phyloP scores from a whole-genome alignment of 179 eudicot genomes.

The Vitellaria paradoxa region DNA sequence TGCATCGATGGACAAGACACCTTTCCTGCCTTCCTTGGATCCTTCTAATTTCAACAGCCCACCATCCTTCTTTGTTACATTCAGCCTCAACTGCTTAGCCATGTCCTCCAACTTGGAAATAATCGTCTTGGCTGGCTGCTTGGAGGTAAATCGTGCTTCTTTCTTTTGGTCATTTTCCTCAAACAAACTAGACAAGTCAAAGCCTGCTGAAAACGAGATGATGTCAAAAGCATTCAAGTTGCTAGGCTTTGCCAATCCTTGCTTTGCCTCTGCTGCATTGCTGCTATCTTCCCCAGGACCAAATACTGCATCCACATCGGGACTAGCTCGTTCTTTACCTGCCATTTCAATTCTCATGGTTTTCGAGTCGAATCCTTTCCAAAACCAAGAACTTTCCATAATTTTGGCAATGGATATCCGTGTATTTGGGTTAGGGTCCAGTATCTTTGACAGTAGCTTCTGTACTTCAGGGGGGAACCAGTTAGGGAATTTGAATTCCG shows the following conservation, averaged over 20 bases:
- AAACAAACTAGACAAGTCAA: constrained; percentile 44
- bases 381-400: constrained; percentile 44
- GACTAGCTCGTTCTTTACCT: constrained; percentile 2
- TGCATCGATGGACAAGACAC: constrained; percentile 34
- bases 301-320: constrained; percentile 14
- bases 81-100: constrained; percentile 32
- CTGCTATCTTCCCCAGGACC: neutral
- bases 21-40: constrained; percentile 36
- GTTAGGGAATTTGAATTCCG: constrained; percentile 40
- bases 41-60: constrained; percentile 40
- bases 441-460: constrained; percentile 33
- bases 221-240: constrained; percentile 50
- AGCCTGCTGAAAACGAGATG: constrained; percentile 42
- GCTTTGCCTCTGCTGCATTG: constrained; percentile 15
- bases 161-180: constrained; percentile 30
- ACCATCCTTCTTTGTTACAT: constrained; percentile 33
- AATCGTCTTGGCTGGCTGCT: constrained; percentile 31
- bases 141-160: constrained; percentile 34
- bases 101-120: constrained; percentile 35
- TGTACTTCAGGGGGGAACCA: constrained; percentile 36
- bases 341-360: constrained; percentile 6
- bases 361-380: constrained; percentile 22
- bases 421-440: constrained; percentile 37
- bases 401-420: constrained; percentile 43
- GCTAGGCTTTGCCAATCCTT: constrained; percentile 20